These are phyloP conservation scores for Ananas comosus DNA, from an alignment of 176 grass and related monocot genomes.

Conservation along the genomic window DNA sequence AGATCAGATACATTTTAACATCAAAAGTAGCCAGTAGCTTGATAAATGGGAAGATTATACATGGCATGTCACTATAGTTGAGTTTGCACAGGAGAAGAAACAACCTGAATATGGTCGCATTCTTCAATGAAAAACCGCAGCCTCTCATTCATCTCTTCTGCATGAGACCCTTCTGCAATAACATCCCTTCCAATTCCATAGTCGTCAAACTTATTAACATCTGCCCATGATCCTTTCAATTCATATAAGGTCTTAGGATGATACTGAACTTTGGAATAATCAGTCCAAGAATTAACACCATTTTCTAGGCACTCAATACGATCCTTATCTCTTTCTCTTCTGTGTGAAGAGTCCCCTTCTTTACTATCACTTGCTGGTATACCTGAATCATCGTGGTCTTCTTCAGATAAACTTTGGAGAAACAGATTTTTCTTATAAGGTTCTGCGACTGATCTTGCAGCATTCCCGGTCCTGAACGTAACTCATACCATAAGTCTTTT, in stretches of 20 bases:
- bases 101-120: constrained; percentile 94
- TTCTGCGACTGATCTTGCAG: constrained; percentile 50
- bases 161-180: constrained; percentile 57
- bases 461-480: constrained; percentile 62
- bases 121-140: constrained; percentile 94
- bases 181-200: constrained; percentile 65
- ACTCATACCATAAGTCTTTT: not conserved
- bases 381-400: constrained; percentile 33
- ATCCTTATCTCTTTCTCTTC: constrained; percentile 57
- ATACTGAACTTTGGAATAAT: constrained; percentile 93
- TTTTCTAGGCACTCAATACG: constrained; percentile 58
- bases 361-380: constrained; percentile 10
- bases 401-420: constrained; percentile 77
- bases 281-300: constrained; percentile 66
- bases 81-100: constrained; percentile 6
- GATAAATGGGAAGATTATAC: too few species aligned
- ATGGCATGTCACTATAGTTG: too few species aligned
- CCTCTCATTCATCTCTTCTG: constrained; percentile 92
- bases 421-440: constrained; percentile 63
- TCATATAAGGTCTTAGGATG: constrained; percentile 81
- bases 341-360: constrained; percentile 9
- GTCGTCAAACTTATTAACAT: constrained; percentile 75
- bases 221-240: constrained; percentile 72
- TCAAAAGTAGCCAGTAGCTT: too few species aligned
- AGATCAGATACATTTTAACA: too few species aligned